phyloP scores from a whole-genome alignment of 352 stramenopile species.

The Globisporangium spiculum region DNA sequence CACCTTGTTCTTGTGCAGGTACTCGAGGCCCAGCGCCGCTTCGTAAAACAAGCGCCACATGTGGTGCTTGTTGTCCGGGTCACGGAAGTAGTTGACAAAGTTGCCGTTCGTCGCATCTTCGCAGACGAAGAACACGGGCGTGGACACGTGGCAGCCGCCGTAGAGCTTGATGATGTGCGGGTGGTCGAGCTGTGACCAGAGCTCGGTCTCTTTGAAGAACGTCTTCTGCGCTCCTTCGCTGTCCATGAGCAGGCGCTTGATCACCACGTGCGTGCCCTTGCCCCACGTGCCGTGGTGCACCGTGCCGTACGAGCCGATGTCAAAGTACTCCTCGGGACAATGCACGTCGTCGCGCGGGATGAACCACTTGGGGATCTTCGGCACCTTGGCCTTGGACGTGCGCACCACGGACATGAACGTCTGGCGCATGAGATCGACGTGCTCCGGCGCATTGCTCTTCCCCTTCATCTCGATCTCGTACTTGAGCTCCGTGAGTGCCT shows the following conservation, averaged over 20 bases:
- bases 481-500: constrained; percentile 24
- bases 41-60: constrained; percentile 36
- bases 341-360: constrained; percentile 12
- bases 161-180: constrained; percentile 12
- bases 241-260: constrained; percentile 9
- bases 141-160: constrained; percentile 15
- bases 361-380: constrained; percentile 14
- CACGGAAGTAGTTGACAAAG: constrained; percentile 35
- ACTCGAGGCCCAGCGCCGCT: constrained; percentile 44
- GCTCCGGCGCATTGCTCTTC: constrained; percentile 6
- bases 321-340: constrained; percentile 9
- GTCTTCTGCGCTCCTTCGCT: background rate
- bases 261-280: constrained; percentile 11
- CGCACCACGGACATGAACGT: constrained; percentile 17
- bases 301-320: constrained; percentile 7
- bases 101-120: constrained; percentile 40
- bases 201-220: constrained; percentile 11
- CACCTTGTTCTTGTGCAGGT: constrained; percentile 53
- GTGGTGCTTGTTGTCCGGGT: constrained; percentile 15
- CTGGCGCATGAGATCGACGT: constrained; percentile 16
- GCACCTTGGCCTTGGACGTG: constrained; percentile 13
- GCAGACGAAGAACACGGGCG: constrained; percentile 27
- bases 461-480: constrained; percentile 22
- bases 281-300: constrained; percentile 13
- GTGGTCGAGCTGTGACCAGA: constrained; percentile 9